phyloP scores from a whole-genome alignment of 1,284 basidiomycete genomes.

The Coniferiporia sulphurascens region DNA sequence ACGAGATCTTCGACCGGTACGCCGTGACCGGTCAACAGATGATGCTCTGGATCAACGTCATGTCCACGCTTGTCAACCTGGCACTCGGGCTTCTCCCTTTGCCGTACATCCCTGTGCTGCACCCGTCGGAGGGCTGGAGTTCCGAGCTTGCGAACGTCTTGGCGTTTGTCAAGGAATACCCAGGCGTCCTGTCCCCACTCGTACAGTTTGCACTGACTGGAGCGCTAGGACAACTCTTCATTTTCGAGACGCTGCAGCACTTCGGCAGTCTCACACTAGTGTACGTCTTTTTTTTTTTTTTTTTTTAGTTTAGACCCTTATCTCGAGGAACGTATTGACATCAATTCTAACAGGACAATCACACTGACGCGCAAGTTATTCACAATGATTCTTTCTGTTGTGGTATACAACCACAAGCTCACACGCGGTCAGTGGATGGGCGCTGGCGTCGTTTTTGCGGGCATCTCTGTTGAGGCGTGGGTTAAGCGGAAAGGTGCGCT shows the following conservation, averaged over 20 bases:
- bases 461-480: constrained; percentile 90
- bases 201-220: constrained; percentile 87
- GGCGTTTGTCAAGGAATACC: constrained; percentile 77
- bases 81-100: constrained; percentile 65
- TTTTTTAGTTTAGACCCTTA: background rate
- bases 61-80: constrained; percentile 69
- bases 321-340: background rate
- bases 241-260: constrained; percentile 95
- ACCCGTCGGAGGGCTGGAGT: constrained; percentile 51
- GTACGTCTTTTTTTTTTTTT: constrained; percentile 41
- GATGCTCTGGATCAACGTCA: constrained; percentile 97
- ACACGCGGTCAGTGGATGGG: constrained; percentile 88
- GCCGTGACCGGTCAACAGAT: constrained; percentile 92
- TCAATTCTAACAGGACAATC: constrained; percentile 57
- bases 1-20: constrained; percentile 85
- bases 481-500: constrained; percentile 76
- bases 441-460: constrained; percentile 85
- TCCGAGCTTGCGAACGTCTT: constrained; percentile 70
- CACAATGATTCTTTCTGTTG: constrained; percentile 94
- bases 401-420: constrained; percentile 88
- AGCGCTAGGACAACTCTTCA: constrained; percentile 93
- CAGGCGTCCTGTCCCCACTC: constrained; percentile 73
- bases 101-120: constrained; percentile 72
- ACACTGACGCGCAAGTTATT: constrained; percentile 98
- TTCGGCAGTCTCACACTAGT: constrained; percentile 94